Evolutionary conservation across 441 rosid species (phyloP).

Genomic region (Lepidium campestre): DNA sequence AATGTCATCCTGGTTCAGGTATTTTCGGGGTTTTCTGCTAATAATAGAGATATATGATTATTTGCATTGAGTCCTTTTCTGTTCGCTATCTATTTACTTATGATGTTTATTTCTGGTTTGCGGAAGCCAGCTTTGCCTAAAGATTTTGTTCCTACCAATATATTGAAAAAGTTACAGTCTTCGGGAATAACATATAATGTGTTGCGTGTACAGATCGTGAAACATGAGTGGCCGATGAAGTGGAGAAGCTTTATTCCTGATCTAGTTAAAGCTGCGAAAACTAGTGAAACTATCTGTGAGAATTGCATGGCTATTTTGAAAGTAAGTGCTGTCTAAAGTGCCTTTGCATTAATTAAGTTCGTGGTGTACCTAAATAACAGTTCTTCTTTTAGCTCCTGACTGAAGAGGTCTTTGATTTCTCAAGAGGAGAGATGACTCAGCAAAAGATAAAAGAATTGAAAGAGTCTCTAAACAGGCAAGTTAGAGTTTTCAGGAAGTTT

Average conservation of each 20-base stretch:
- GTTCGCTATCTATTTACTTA: background rate
- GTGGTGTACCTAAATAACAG: constrained; percentile 14
- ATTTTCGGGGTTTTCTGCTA: constrained; percentile 3
- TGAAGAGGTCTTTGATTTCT: constrained; percentile 99
- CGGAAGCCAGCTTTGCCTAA: background rate
- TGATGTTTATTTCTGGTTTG: background rate
- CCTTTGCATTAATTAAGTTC: background rate
- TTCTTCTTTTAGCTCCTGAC: constrained; percentile 69
- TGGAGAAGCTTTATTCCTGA: constrained; percentile 99
- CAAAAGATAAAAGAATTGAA: constrained; percentile 95
- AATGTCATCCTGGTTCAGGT: constrained; percentile 98
- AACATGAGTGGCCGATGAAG: constrained; percentile 99
- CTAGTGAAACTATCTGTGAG: constrained; percentile 98
- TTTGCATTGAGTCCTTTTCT: background rate
- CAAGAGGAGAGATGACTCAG: constrained; percentile 98
- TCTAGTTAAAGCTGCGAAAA: constrained; percentile 97
- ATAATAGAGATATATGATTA: background rate
- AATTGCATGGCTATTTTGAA: constrained; percentile 98
- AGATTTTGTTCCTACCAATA: background rate
- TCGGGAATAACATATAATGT: background rate
- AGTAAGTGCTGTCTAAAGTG: constrained; percentile 36
- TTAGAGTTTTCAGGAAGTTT: constrained; percentile 1
- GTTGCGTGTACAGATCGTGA: constrained; percentile 64
- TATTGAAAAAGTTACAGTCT: background rate
- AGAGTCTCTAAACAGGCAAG: constrained; percentile 89